Evolutionary conservation across 768 basidiomycete species (phyloP), one percentile per base, ranked within the genome.

Genomic region (Pulveroboletus ravenelii): DNA sequence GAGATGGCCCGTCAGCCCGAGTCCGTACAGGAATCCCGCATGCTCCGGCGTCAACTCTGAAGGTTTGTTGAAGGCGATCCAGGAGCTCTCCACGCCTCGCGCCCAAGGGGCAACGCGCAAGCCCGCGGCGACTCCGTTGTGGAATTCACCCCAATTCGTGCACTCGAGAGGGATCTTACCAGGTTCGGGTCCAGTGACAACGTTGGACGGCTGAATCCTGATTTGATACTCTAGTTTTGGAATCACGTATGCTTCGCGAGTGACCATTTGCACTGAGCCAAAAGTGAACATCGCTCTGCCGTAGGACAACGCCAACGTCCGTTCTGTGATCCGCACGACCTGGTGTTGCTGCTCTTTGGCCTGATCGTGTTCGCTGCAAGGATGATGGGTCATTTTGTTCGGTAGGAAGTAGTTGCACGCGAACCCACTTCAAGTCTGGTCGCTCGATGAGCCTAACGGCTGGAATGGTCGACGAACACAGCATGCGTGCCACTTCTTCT

Each of bases 1-100:
- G 53, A 98, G 75, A 64, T 97, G 94, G 0, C 96, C 96, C 1
- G 85, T 89, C 20, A 99, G 73, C 0, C 96, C 96, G 9, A 99
- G 78, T 14, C 91, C 96, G 36, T 91, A 82, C 38, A 99, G 74
- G 71, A 97, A 93, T 2, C 96, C 96, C n/a, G 93, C 96, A 63
- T 98, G 96, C 61, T 93, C 86, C 0, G 94, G 84, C 5, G 89
- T 93, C 47, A 94, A 78, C 40, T 94, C 89, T 0, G 83, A 78
- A 0, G 96, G 95, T 59, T 89, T 90, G 69, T 98, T 95, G 76
- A 94, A 97, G 13, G 87, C 85, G 47, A 96, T 93, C 91, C 94
- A 97, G 0, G 93, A 92, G 60, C 89, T 90, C 64, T 96, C 92
- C 38, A 98, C 79, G 10, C 82, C 82, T 42, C 73, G 69, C 9